Base-by-base conservation (phyloP, 495 filamentous ascomycete species). In the Lasiosphaeria hispida region DNA sequence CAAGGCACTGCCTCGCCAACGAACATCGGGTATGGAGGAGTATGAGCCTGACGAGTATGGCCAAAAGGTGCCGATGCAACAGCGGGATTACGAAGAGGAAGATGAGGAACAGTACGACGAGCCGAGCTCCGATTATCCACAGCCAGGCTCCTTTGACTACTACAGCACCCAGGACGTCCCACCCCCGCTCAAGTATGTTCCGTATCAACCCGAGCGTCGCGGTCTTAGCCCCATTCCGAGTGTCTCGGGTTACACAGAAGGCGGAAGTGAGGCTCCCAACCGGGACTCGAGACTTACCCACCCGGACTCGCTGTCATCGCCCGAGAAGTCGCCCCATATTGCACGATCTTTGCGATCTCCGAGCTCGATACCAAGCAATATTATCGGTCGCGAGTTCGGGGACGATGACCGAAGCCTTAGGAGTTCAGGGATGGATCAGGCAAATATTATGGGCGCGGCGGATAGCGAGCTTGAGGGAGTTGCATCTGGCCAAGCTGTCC, bases 161-260 rank as follows among this genome's bases (percentile, higher is more conserved):
- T 79, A 80, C 59, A 77, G 67, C 60, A 75, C 74, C 1, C 81
- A 83, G 59, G 75, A 82, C 44, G 81, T 83, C 4, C 77, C 78
- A 1, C 75, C 79, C 4, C 81, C 79, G 10, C 69, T 82, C 14
- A 80, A 80, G 48, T 83, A 86, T 55, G 74, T 81, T 17, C 77
- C 78, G 3, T 84, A 85, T 52, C 77, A 77, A 23, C 78, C 77
- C 19, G 76, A 83, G 55, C 76, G 79, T 34, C 86, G 87, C 33
- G 83, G 83, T 11, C 72, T 92, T 17, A 96, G 92, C 70, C 92
- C 91, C 0, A 91, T 95, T 51, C 91, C 93, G 60, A 96, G 92
- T 57, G 87, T 94, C 30, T 90, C 89, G 0, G 92, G 91, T 52
- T 88, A 87, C 60, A 83, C 80, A 7, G 78, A 80, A 35, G 74